A percentile compares a stretch with the other conserved stretches of the same genome.
phyloP scores from a whole-genome alignment of 2,329 filamentous ascomycete species.

The Talaromyces marneffei region DNA sequence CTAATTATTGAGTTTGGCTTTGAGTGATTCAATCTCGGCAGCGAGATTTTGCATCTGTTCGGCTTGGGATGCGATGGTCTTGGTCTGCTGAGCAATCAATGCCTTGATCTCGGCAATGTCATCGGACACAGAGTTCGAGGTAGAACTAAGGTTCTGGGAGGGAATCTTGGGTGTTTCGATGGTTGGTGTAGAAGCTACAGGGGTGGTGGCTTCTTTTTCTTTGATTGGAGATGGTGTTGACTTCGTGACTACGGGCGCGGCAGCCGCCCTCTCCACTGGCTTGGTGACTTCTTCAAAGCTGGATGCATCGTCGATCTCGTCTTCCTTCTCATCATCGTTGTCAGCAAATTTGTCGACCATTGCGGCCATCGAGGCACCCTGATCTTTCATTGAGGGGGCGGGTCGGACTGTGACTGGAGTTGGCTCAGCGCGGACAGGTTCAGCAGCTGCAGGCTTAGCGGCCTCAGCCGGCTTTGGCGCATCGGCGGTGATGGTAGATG shows the following conservation, averaged over 20 bases:
- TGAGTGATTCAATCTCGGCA: constrained; percentile 71
- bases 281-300: constrained; percentile 84
- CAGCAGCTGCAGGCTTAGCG: constrained; percentile 28
- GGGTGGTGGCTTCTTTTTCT: constrained; percentile 3
- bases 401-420: constrained; percentile 38
- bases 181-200: constrained; percentile 30
- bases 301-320: constrained; percentile 56
- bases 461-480: constrained; percentile 45
- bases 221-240: neutral
- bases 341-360: constrained; percentile 85
- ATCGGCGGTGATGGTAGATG: constrained; percentile 32
- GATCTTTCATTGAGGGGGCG: constrained; percentile 70
- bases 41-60: constrained; percentile 67
- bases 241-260: constrained; percentile 19
- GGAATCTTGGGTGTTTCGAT: constrained; percentile 32
- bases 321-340: constrained; percentile 54
- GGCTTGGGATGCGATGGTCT: constrained; percentile 70
- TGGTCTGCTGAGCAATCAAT: constrained; percentile 69
- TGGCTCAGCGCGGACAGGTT: constrained; percentile 22
- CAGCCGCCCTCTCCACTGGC: constrained; percentile 56
- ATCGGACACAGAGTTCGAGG: constrained; percentile 54
- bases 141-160: constrained; percentile 21
- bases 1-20: constrained; percentile 31
- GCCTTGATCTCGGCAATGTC: constrained; percentile 71
- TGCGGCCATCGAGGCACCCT: constrained; percentile 77